Percentiles rank a stretch among this genome's conserved stretches.
Conservation (phyloP, 768 basidiomycete genomes). For the Baorangia bicolor region DNA sequence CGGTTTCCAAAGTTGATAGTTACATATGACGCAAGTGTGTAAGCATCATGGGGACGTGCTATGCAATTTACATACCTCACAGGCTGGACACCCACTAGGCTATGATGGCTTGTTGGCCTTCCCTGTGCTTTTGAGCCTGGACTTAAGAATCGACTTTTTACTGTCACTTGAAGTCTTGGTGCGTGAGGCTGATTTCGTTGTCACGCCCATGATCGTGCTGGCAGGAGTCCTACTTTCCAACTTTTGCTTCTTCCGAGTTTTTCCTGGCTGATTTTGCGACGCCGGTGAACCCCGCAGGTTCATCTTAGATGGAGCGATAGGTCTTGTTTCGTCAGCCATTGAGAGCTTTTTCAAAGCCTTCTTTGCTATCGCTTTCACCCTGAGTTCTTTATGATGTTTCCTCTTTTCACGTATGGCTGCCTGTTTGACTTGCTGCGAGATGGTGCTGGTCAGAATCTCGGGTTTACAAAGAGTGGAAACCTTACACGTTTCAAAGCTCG, state of each 20-base stretch:
- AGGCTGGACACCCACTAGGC: neutral
- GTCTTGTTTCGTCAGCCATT: neutral
- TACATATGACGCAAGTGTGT: too few species aligned
- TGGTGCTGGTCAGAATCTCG: neutral
- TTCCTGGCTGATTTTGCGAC: neutral
- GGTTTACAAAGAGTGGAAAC: neutral
- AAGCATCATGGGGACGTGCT: too few species aligned
- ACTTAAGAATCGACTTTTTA: constrained; percentile 3
- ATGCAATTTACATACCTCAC: constrained; percentile 3
- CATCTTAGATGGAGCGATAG: neutral
- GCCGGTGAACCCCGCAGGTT: neutral
- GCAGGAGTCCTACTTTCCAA: neutral
- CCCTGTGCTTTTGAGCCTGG: neutral
- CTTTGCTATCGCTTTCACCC: constrained; percentile 42
- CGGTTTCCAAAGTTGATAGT: too few species aligned
- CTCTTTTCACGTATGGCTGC: constrained; percentile 47
- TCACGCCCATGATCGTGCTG: neutral
- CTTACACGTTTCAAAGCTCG: constrained; percentile 63
- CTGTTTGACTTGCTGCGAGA: constrained; percentile 46
- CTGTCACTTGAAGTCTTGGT: neutral
- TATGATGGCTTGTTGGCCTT: constrained; percentile 6
- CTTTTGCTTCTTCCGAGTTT: constrained; percentile 20
- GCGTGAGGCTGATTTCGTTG: neutral
- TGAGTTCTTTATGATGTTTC: constrained; percentile 45
- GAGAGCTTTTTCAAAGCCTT: constrained; percentile 11